phyloP scores from a whole-genome alignment of 306 rosid genomes.

The Crotalaria pallida region DNA sequence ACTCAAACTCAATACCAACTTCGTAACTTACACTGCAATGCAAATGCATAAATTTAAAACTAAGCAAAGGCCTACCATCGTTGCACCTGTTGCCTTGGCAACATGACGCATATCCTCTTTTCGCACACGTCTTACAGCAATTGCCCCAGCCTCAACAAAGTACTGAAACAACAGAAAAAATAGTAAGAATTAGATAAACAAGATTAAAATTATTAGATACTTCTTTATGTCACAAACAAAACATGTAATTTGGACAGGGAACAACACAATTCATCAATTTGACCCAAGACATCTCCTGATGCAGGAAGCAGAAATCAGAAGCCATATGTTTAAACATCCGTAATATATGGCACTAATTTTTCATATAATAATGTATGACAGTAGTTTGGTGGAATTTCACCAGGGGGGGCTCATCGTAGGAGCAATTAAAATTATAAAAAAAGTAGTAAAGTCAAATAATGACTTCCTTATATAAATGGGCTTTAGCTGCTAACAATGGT shows the following conservation, averaged over 20 bases:
- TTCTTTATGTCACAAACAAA: not conserved
- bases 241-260: not conserved
- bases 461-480: not conserved
- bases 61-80: slow-evolving; percentile 52
- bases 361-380: too few species aligned
- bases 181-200: not conserved
- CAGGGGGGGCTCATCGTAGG: not conserved
- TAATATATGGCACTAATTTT: too few species aligned
- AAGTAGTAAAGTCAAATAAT: not conserved
- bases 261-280: not conserved
- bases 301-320: not conserved
- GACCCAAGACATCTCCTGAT: not conserved
- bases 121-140: slow-evolving; percentile 88
- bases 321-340: not conserved
- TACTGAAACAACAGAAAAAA: slow-evolving; percentile 49
- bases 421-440: not conserved
- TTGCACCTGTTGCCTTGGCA: slow-evolving; percentile 98
- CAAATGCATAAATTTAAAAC: not conserved
- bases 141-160: slow-evolving; percentile 96
- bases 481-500: too few species aligned
- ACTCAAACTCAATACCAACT: not conserved
- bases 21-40: not conserved
- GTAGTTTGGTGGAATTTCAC: not conserved
- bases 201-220: too few species aligned
- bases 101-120: slow-evolving; percentile 99